Base-by-base conservation (phyloP, 2,329 filamentous ascomycete genomes). In the Xylaria hypoxylon region DNA sequence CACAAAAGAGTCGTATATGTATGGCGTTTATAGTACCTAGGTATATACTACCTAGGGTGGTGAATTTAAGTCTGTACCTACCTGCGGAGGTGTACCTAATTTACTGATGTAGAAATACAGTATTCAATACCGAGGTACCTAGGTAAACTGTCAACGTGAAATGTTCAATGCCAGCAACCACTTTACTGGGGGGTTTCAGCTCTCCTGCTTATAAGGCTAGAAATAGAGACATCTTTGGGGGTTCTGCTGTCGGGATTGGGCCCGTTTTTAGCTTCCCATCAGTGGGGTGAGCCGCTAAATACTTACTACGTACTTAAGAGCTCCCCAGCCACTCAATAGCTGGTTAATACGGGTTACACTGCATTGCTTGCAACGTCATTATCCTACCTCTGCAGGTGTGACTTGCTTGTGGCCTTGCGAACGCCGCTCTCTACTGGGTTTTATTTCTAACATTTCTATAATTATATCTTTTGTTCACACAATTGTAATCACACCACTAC, bases 341-440 rank as follows among this genome's bases (percentile, higher is more conserved):
- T 13, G 7, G 40, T 44, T 59, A 15, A 22, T 22, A 22, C n/a
- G 8, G 11, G 13, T 53, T 45, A 48, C 22, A 10, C 42, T 59
- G 56, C 15, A 31, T 45, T 65, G 63, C 58, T n/a, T 58, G 63
- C 53, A 66, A 66, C 64, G 59, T 66, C 64, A 66, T 66, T 52
- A 40, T 24, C 13, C 44, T 35, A 26, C 33, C 15, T 11, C 13
- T 38, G 2, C 24, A 26, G 28, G 45, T 44, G 2, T 44, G 35
- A 17, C 28, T 17, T 44, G 31, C 44, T 31, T 50, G 19, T 8
- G 38, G 22, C 31, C 44, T 40, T 26, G 42, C 3, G 33, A 8
- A n/a, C 38, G 22, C 15, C 45, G 22, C 22, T 28, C 22, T 50
- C 22, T 44, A 10, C 53, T 26, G 26, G 6, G 31, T 59, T 22